Evolutionary conservation across 257 asterid species (phyloP), one percentile per base, ranked within the genome.

Genomic region (Datura wrightii): DNA sequence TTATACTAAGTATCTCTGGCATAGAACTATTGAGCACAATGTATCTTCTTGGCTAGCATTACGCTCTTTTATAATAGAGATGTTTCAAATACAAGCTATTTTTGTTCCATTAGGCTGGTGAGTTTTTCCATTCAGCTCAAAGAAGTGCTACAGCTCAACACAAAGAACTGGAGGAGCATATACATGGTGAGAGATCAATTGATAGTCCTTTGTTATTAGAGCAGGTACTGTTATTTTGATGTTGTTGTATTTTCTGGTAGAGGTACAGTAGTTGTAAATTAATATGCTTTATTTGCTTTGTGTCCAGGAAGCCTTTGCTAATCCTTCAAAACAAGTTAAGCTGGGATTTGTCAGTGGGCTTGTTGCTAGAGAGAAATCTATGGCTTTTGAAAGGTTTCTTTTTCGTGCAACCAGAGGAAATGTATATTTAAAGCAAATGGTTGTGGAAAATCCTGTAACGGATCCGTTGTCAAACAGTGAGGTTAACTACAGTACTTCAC

Each of bases 341-440:
- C 89, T 92, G 84, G 93, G 93, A 56, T 92, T 79, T 84, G 90
- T 93, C 80, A 89, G 92, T 89, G 97, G 97, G 58, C 91, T 93
- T 84, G 90, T 93, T 82, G 63, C 89, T 42, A 92, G 93, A 88
- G 93, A 90, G 83, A 92, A 90, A 85, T 89, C 93, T 19, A 24
- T 86, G 86, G 87, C 91, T 60, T 90, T 93, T 88, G 97, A 93
- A 83, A 91, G 95, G 86, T 87, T 90, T 82, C 79, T 93, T 83
- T 93, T 93, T 69, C 93, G 95, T 56, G 88, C 93, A 83, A 92
- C 94, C 81, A 90, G 93, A 85, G 97, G 97, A 82, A 93, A 93
- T 92, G 94, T 93, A 76, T 90, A 89, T 60, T 85, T 90, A 48
- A 93, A 83, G 86, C 95, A 93, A 88, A 90, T 87, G 52, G 88